A percentile compares a stretch with the other conserved stretches of the same genome.
phyloP scores from a whole-genome alignment of 1,284 basidiomycete genomes.

The Singerocomus inundabilis region DNA sequence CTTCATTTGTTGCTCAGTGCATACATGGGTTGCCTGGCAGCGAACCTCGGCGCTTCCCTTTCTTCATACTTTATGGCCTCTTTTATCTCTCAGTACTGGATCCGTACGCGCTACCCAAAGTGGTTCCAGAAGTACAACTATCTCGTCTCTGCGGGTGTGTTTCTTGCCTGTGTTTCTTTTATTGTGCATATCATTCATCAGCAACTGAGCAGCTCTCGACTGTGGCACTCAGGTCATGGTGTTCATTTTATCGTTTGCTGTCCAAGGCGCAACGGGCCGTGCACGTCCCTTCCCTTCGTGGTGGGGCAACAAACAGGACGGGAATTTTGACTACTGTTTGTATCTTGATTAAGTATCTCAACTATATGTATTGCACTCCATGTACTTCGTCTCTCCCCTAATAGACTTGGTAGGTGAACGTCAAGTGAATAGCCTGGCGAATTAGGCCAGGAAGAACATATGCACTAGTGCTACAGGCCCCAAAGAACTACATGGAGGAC shows the following conservation, averaged over 20 bases:
- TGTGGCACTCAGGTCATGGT: conserved; percentile 68
- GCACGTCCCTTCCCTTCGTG: conserved; percentile 57
- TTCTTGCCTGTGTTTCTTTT: too few species aligned
- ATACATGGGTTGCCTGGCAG: conserved; percentile 39
- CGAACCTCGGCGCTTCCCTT: conserved; percentile 47
- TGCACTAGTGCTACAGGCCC: too few species aligned
- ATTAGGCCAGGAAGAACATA: too few species aligned
- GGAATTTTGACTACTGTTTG: conserved; percentile 29
- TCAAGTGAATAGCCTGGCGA: too few species aligned
- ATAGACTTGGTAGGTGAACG: too few species aligned
- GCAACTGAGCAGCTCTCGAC: conserved; percentile 42
- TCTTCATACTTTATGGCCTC: conserved; percentile 47
- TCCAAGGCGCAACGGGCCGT: conserved; percentile 63
- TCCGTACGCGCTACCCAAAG: conserved; percentile 53
- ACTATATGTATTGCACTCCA: too few species aligned
- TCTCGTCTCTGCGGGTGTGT: conserved; percentile 41
- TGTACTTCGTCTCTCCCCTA: too few species aligned
- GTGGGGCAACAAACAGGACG: conserved; percentile 51
- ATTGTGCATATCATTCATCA: background rate
- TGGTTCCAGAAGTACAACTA: conserved; percentile 56
- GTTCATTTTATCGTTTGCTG: conserved; percentile 72
- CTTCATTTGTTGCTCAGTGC: conserved; percentile 22
- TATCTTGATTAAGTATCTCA: too few species aligned
- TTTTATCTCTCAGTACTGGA: conserved; percentile 54
- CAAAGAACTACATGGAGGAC: too few species aligned